phyloP scores from a whole-genome alignment of 352 stramenopile genomes.

The Phytopythium mirpurense region DNA sequence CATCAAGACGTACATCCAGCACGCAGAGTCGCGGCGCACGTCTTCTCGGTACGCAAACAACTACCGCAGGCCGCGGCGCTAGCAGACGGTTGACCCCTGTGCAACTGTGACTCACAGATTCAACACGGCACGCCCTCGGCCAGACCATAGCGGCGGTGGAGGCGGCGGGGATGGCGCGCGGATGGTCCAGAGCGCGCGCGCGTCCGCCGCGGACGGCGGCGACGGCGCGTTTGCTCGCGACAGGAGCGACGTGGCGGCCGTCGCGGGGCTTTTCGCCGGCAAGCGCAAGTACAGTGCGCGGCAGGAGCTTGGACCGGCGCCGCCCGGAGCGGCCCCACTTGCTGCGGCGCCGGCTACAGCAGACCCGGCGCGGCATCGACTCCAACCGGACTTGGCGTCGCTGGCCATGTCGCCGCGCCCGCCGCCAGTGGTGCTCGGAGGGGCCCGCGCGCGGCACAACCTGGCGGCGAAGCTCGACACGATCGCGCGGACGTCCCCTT shows the following conservation, averaged over 20 bases:
- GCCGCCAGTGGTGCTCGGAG: neutral
- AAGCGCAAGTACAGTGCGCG: constrained; percentile 12
- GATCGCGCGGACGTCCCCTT: constrained; percentile 47
- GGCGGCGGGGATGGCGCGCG: neutral
- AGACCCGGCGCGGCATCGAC: constrained; percentile 13
- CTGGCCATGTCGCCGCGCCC: neutral
- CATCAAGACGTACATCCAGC: constrained; percentile 50
- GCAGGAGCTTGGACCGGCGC: neutral
- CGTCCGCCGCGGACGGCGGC: neutral
- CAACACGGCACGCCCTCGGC: neutral
- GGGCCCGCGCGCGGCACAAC: constrained; percentile 10
- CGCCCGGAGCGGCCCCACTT: neutral
- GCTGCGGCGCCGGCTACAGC: constrained; percentile 13
- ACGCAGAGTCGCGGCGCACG: constrained; percentile 30
- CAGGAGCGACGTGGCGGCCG: constrained; percentile 2
- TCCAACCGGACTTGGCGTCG: constrained; percentile 11
- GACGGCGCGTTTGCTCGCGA: neutral
- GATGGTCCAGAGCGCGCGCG: neutral
- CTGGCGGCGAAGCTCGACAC: constrained; percentile 57
- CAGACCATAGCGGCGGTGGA: neutral
- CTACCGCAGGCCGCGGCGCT: neutral
- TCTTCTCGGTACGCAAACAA: constrained; percentile 32
- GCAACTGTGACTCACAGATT: neutral
- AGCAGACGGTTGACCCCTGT: neutral
- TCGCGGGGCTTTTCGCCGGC: constrained; percentile 21